phyloP scores from a whole-genome alignment of 2,329 filamentous ascomycete genomes.

The Sporothrix sp. region DNA sequence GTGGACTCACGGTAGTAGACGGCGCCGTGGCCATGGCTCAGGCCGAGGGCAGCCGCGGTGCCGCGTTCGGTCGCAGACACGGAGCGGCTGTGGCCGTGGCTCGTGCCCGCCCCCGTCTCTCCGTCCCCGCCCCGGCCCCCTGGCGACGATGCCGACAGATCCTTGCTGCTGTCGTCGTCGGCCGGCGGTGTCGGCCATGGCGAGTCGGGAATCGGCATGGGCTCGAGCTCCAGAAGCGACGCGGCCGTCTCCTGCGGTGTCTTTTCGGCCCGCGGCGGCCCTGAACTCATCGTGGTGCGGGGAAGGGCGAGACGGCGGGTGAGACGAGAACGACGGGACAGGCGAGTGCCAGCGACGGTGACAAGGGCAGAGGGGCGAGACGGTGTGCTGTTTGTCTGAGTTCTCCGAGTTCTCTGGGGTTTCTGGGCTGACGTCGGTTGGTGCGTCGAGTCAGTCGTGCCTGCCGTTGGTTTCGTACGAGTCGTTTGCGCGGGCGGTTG shows the following conservation, averaged over 20 bases:
- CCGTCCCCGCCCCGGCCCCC: slow-evolving; percentile 18
- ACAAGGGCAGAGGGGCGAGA: background rate
- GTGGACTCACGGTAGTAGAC: slow-evolving; percentile 40
- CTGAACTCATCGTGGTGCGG: slow-evolving; percentile 16
- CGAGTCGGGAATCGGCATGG: slow-evolving; percentile 58
- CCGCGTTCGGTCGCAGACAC: slow-evolving; percentile 19
- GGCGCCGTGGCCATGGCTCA: slow-evolving; percentile 45
- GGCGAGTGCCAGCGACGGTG: background rate
- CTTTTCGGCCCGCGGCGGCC: slow-evolving; percentile 25
- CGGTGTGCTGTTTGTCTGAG: too few species aligned
- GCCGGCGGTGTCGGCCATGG: slow-evolving; percentile 29
- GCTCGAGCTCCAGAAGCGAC: slow-evolving; percentile 70
- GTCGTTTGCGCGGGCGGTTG: background rate
- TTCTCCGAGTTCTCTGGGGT: too few species aligned
- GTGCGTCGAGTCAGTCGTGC: too few species aligned
- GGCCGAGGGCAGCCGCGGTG: slow-evolving; percentile 5
- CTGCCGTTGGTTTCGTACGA: too few species aligned
- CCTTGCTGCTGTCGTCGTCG: slow-evolving; percentile 34
- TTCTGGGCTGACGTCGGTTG: too few species aligned
- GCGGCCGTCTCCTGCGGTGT: slow-evolving; percentile 47
- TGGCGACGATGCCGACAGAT: slow-evolving; percentile 30
- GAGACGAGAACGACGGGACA: background rate
- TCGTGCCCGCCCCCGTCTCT: background rate
- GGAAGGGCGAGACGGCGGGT: background rate
- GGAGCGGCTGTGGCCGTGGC: slow-evolving; percentile 7